These are phyloP conservation scores for Trichophyton equinum DNA, from an alignment of 2,329 filamentous ascomycete genomes.

Conservation along the genomic window DNA sequence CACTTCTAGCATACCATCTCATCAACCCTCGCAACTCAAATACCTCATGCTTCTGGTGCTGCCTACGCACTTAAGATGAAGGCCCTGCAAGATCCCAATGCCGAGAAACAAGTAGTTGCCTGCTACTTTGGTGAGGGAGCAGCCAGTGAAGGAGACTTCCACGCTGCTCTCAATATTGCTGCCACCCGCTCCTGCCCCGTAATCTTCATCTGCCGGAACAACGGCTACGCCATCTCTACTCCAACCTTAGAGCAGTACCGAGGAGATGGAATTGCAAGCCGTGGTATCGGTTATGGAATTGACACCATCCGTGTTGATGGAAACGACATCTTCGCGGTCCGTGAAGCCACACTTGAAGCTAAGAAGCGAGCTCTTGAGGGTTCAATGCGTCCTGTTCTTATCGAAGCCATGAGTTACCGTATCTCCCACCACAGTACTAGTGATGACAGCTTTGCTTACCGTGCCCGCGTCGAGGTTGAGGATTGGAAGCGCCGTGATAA, in stretches of 20 bases:
- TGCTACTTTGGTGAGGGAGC: slow-evolving; percentile 89
- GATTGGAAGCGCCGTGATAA: slow-evolving; percentile 89
- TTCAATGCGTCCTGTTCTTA: slow-evolving; percentile 69
- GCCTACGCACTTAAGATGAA: slow-evolving; percentile 82
- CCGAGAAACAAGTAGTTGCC: slow-evolving; percentile 55
- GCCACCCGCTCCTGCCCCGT: slow-evolving; percentile 79
- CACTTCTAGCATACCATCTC: slow-evolving; percentile 61
- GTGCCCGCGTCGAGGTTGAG: slow-evolving; percentile 82
- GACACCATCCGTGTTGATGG: slow-evolving; percentile 85
- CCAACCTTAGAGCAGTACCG: slow-evolving; percentile 84
- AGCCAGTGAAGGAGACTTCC: slow-evolving; percentile 83
- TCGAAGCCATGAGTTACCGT: slow-evolving; percentile 97
- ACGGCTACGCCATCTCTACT: slow-evolving; percentile 82
- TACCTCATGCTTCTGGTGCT: slow-evolving; percentile 76
- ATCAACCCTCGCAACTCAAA: slow-evolving; percentile 74
- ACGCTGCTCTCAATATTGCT: slow-evolving; percentile 80
- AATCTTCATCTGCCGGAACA: slow-evolving; percentile 84
- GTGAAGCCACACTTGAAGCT: slow-evolving; percentile 65
- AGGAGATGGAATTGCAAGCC: slow-evolving; percentile 77
- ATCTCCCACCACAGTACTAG: slow-evolving; percentile 94
- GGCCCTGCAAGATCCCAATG: slow-evolving; percentile 55
- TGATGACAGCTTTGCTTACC: slow-evolving; percentile 93
- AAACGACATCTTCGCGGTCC: slow-evolving; percentile 85
- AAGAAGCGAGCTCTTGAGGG: slow-evolving; percentile 64
- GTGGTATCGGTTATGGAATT: slow-evolving; percentile 84